Percentiles rank a stretch among this genome's conserved stretches.
Conservation (phyloP, 306 rosid genomes). For the Cucurbita argyrosperma region DNA sequence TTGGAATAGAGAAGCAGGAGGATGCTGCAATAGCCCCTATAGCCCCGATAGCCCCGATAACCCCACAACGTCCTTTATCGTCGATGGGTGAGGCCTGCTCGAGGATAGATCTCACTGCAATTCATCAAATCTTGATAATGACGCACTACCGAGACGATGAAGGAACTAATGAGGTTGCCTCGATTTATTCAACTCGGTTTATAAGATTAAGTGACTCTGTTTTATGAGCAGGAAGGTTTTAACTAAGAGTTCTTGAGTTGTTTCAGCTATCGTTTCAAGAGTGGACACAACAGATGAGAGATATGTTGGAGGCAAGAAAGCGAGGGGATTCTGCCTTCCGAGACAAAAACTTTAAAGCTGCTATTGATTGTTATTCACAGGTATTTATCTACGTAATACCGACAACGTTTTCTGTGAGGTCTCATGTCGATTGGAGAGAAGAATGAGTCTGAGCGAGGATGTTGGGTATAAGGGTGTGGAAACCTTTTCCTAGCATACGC, state of each 20-base stretch:
- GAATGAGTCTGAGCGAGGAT: no score
- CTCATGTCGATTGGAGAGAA: no score
- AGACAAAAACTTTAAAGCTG: constrained; percentile 72
- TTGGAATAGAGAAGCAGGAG: constrained; percentile 72
- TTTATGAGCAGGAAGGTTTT: background rate
- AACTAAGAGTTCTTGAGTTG: constrained; percentile 11
- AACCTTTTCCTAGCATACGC: no score
- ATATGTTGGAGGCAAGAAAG: constrained; percentile 90
- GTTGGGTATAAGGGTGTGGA: no score
- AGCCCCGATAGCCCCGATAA: constrained; percentile 59
- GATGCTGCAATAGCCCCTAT: constrained; percentile 75
- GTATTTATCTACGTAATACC: constrained; percentile 15
- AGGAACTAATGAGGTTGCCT: constrained; percentile 78
- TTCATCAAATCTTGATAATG: constrained; percentile 79
- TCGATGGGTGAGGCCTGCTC: constrained; percentile 99
- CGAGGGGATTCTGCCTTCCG: constrained; percentile 92
- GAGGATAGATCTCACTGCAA: constrained; percentile 98
- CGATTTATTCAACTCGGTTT: background rate
- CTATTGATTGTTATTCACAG: constrained; percentile 93
- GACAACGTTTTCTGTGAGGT: background rate
- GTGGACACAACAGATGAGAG: constrained; percentile 99
- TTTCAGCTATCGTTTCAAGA: constrained; percentile 96
- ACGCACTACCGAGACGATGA: constrained; percentile 88
- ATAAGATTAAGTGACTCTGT: background rate
- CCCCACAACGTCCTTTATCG: constrained; percentile 89